Conservation (phyloP, 352 stramenopile genomes). For the Pythium apleroticum region DNA sequence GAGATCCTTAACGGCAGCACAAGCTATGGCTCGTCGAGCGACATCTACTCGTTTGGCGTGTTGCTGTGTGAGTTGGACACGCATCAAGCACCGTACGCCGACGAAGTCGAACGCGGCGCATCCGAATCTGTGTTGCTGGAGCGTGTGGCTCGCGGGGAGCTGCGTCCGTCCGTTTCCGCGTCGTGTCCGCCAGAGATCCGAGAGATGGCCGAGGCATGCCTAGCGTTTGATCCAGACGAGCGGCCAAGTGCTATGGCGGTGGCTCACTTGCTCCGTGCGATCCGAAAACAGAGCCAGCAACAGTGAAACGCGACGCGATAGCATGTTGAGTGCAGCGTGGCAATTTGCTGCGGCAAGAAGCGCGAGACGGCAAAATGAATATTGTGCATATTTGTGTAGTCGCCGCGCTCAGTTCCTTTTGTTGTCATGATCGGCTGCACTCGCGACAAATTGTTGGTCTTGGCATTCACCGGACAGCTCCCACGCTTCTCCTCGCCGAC, state of each 20-base stretch:
- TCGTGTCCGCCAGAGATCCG: neutral
- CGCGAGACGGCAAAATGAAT: no score
- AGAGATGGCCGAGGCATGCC: neutral
- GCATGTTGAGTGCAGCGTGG: no score
- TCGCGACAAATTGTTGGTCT: no score
- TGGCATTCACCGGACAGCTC: no score
- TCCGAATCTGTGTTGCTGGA: neutral
- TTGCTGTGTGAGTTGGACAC: neutral
- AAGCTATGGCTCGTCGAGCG: neutral
- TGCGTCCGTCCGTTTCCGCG: neutral
- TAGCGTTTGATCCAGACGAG: neutral
- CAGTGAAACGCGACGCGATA: no score
- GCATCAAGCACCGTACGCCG: neutral
- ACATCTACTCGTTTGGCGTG: neutral
- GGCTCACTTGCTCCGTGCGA: neutral
- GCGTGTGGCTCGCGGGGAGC: neutral
- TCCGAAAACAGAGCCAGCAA: no score
- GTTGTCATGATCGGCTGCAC: no score
- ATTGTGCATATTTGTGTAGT: no score
- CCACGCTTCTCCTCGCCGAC: no score
- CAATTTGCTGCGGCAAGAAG: no score
- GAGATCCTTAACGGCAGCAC: neutral
- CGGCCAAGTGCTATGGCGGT: neutral
- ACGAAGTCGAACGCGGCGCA: neutral
- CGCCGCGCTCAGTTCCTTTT: no score